Evolutionary conservation across 345 rosid species (phyloP).

Genomic region (Eucalyptus coolabah): DNA sequence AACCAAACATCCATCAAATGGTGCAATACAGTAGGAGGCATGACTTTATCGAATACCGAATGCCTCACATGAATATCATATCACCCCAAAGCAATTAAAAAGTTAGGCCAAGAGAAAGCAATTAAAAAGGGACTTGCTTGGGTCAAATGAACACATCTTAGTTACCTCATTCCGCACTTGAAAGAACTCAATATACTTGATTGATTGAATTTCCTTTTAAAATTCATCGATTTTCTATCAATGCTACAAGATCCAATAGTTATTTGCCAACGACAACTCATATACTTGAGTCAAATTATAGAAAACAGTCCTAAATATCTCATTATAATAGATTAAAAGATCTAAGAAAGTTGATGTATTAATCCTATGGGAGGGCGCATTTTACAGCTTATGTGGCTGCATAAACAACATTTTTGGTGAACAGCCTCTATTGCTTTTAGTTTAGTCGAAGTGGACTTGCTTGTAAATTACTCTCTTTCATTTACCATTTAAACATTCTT

Average conservation of each 20-base stretch:
- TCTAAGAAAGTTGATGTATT: neutral
- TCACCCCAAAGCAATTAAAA: neutral
- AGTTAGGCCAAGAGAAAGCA: neutral
- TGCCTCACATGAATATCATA: neutral
- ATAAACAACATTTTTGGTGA: too few species aligned
- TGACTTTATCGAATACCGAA: neutral
- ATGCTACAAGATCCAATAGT: neutral
- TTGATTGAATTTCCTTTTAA: too few species aligned
- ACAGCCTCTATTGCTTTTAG: too few species aligned
- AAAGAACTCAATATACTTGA: too few species aligned
- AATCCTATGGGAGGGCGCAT: neutral
- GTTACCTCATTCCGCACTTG: neutral
- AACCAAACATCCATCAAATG: neutral
- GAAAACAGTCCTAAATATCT: neutral
- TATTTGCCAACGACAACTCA: accelerated
- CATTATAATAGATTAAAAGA: too few species aligned
- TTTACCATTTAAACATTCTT: accelerated
- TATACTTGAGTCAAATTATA: neutral
- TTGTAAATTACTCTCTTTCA: neutral
- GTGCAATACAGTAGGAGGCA: accelerated
- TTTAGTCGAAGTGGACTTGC: neutral
- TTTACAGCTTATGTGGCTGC: neutral
- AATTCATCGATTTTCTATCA: accelerated
- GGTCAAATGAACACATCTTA: neutral
- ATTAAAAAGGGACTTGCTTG: neutral